Percentiles rank a stretch among this genome's conserved stretches.
These are phyloP conservation scores for Knoxdaviesia proteae DNA, from an alignment of 2,329 filamentous ascomycete species.

Conservation along the genomic window DNA sequence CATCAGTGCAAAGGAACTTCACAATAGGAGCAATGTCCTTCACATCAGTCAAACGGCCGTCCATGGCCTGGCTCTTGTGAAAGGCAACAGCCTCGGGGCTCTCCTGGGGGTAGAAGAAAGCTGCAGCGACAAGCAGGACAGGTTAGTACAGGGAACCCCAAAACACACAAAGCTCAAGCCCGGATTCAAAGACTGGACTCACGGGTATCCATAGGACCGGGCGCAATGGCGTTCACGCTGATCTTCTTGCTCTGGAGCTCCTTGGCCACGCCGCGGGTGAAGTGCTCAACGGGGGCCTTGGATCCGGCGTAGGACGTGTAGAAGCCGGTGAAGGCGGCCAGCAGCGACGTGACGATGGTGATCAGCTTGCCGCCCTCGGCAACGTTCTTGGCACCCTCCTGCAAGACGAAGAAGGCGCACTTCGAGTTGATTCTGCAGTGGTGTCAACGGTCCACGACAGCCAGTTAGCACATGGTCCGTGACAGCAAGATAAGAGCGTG, in stretches of 20 bases:
- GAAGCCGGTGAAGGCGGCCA: constrained; percentile 22
- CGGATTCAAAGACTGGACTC: constrained; percentile 5
- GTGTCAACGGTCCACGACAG: neutral
- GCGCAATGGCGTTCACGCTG: constrained; percentile 16
- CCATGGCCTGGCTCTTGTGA: constrained; percentile 22
- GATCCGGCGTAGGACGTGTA: constrained; percentile 24
- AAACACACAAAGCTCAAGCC: neutral
- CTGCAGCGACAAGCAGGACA: constrained; percentile 5
- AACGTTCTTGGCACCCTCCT: constrained; percentile 19
- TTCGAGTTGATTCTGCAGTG: constrained; percentile 21
- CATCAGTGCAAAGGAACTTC: constrained; percentile 21
- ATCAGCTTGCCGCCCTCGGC: constrained; percentile 24
- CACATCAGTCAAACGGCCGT: constrained; percentile 17
- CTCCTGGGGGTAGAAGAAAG: constrained; percentile 24
- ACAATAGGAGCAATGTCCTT: constrained; percentile 23
- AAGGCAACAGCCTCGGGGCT: constrained; percentile 19
- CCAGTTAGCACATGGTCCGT: neutral
- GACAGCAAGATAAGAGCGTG: neutral
- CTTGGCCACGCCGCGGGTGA: constrained; percentile 15
- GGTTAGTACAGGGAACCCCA: neutral
- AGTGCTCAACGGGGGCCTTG: constrained; percentile 18
- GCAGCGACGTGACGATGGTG: constrained; percentile 21
- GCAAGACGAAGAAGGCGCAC: constrained; percentile 21
- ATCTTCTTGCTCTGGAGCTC: constrained; percentile 12
- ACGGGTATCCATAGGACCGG: constrained; percentile 20